Base-by-base conservation (phyloP, 306 rosid genomes). In the Pyrus pyrifolia region DNA sequence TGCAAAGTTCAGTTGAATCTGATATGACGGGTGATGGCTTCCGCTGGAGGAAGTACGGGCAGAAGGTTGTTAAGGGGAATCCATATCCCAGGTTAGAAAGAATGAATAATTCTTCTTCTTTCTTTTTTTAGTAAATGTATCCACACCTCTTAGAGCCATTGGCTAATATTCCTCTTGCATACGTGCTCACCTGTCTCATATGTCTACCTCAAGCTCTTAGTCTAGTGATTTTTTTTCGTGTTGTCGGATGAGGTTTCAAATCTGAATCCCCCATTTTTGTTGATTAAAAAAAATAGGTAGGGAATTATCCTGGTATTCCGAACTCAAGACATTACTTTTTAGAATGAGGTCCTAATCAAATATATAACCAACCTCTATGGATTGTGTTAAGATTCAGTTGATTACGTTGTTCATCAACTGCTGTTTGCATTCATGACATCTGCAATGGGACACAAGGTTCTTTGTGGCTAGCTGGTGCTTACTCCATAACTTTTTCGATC, bases 41-140 rank as follows among this genome's bases (percentile, higher is more conserved):
- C 78, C 97, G 97, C 74, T 95, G 99, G 99, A 92, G 97, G 83
- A 95, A 95, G 87, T 95, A 95, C 80, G 99, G 99, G 11, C 97
- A 95, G 89, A 95, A 95, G 72, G 93, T 95, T 81, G 97, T 92
- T 27, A 90, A 92, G 87, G 97, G 97, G 21, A 95, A 89, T 86
- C 92, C 96, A 81, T 85, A 87, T 82, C 97, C 96, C 83, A 89
- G 97, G 97, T 92, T 76, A 29, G 74, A 74, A 49, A 49, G 53
- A 49, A 17, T 49, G 53, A 61, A 44, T 0, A 6, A 25, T 19
- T 64, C 4, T 49, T 70, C 10, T 17, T 27, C 5, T 15, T 49
- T 42, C 45, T 42, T 22, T n/a, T 40, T 42, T 14, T 15, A 25
- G 71, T n/a, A 7, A 40, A 38, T 67, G 31, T 38, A 22, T 21